These are phyloP conservation scores for Amanita subjunquillea DNA, from an alignment of 768 basidiomycete species.

Conservation along the genomic window DNA sequence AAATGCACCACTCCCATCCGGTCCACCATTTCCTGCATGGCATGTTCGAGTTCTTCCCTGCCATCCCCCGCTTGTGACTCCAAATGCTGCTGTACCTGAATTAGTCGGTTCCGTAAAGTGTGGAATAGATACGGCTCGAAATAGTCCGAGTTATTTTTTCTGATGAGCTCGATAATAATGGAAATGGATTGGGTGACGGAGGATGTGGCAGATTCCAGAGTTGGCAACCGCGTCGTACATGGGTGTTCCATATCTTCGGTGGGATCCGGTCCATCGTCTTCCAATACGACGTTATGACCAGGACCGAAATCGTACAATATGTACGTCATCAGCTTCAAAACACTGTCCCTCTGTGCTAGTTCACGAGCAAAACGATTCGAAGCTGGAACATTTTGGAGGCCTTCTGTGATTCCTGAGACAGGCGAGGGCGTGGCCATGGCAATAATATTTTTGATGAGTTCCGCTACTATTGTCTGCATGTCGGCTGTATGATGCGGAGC, in stretches of 20 bases:
- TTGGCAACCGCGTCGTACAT: constrained; percentile 15
- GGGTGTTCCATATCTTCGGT: constrained; percentile 11
- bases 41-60: constrained; percentile 55
- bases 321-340: constrained; percentile 63
- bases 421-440: constrained; percentile 88
- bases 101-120: constrained; percentile 82
- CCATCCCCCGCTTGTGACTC: constrained; percentile 42
- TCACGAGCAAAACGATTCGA: constrained; percentile 88
- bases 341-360: constrained; percentile 62
- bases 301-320: constrained; percentile 60
- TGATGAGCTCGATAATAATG: constrained; percentile 86
- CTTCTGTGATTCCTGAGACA: constrained; percentile 60
- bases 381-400: constrained; percentile 57
- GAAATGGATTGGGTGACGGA: constrained; percentile 82
- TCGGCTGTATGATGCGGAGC: constrained; percentile 68
- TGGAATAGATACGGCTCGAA: constrained; percentile 98
- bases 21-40: constrained; percentile 75
- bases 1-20: constrained; percentile 88
- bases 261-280: constrained; percentile 14
- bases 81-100: constrained; percentile 73
- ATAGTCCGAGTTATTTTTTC: constrained; percentile 97
- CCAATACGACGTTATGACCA: constrained; percentile 8
- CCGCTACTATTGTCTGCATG: constrained; percentile 79
- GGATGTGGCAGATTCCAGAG: constrained; percentile 51
- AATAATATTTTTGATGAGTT: constrained; percentile 90